A percentile compares a stretch with the other conserved stretches of the same genome.
These are phyloP conservation scores for Solanum virginianum DNA, from an alignment of 257 asterid genomes.

Conservation along the genomic window DNA sequence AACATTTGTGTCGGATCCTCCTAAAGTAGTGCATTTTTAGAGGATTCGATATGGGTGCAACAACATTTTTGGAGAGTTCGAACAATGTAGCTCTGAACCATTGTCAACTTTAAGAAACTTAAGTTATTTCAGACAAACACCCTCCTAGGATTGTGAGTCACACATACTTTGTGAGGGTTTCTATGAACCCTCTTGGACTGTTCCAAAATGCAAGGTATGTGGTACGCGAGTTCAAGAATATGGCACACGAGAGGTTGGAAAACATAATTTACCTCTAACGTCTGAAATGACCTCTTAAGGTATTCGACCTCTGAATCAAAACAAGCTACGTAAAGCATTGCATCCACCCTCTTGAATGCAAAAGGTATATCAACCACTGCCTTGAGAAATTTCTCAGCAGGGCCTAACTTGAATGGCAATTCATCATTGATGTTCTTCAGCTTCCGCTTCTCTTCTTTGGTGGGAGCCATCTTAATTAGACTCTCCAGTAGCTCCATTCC, in stretches of 20 bases:
- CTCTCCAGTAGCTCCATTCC: conserved; percentile 72
- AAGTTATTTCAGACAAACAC: no score
- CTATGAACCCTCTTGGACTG: no score
- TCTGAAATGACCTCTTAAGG: conserved; percentile 57
- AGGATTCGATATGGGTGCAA: not conserved
- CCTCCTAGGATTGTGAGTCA: no score
- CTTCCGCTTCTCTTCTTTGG: conserved; percentile 58
- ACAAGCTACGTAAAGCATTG: conserved; percentile 59
- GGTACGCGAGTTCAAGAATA: not conserved
- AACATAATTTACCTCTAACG: conserved; percentile 50
- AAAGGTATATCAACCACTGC: conserved; percentile 61
- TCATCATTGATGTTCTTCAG: conserved; percentile 50
- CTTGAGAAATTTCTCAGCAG: conserved; percentile 72
- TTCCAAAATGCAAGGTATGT: not conserved
- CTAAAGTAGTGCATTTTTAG: no score
- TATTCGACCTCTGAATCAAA: conserved; percentile 63
- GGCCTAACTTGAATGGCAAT: conserved; percentile 43
- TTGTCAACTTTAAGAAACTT: no score
- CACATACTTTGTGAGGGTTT: no score
- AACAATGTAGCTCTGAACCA: no score
- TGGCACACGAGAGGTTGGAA: not conserved
- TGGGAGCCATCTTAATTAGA: conserved; percentile 73
- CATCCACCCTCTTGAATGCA: conserved; percentile 72
- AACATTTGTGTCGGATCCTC: no score
- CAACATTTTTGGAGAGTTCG: no score